A percentile compares a stretch with the other conserved stretches of the same genome.
phyloP scores from a whole-genome alignment of 2,329 filamentous ascomycete genomes.

The Arthrobotrys iridis region DNA sequence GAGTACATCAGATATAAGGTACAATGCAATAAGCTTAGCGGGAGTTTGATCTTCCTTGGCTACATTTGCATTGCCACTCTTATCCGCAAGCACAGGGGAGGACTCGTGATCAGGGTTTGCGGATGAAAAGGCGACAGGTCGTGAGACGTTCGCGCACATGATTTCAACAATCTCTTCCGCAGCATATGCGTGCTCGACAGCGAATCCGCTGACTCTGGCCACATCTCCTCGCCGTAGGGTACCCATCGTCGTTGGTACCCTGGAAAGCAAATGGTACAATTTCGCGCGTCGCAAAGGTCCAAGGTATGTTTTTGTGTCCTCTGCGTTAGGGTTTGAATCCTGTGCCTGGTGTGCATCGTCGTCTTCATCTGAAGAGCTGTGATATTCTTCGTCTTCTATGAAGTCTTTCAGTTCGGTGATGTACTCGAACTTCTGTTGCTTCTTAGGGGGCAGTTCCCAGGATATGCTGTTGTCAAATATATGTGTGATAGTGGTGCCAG shows the following conservation, averaged over 20 bases:
- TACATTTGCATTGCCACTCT: constrained; percentile 61
- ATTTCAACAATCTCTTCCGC: constrained; percentile 87
- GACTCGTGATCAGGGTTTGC: constrained; percentile 52
- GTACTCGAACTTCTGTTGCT: constrained; percentile 81
- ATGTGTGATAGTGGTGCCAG: constrained; percentile 53
- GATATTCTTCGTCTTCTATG: constrained; percentile 83
- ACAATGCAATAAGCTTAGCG: constrained; percentile 81
- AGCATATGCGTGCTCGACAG: constrained; percentile 86
- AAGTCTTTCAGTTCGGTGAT: constrained; percentile 80
- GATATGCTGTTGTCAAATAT: constrained; percentile 76
- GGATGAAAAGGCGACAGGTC: constrained; percentile 76
- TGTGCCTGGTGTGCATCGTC: constrained; percentile 65
- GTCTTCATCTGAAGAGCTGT: constrained; percentile 86
- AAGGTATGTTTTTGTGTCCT: constrained; percentile 71
- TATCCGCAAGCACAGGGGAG: constrained; percentile 57
- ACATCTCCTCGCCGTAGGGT: constrained; percentile 85
- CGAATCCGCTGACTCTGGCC: constrained; percentile 85
- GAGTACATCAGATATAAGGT: constrained; percentile 81
- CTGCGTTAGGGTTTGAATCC: constrained; percentile 57
- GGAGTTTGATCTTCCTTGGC: constrained; percentile 73
- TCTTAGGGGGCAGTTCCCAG: constrained; percentile 77
- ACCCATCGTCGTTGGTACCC: constrained; percentile 78
- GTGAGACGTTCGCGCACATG: constrained; percentile 81
- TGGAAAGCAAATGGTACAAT: constrained; percentile 81
- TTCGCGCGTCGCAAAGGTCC: constrained; percentile 86